A percentile compares a stretch with the other conserved stretches of the same genome.
These are phyloP conservation scores for Zymoseptoria passerinii DNA, from an alignment of 2,329 filamentous ascomycete genomes.

Conservation along the genomic window DNA sequence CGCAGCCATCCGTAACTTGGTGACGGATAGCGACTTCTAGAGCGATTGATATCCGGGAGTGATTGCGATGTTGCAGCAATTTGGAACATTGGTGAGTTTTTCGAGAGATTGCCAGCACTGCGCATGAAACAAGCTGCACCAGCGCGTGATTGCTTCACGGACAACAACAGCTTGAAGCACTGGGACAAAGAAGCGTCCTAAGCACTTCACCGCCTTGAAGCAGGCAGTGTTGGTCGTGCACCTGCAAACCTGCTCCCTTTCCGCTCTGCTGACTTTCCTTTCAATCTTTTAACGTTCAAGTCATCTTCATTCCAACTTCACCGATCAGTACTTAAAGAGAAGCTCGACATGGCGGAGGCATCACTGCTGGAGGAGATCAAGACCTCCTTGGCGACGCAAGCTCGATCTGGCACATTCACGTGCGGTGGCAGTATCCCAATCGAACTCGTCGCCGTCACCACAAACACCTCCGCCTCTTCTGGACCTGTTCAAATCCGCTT, in stretches of 20 bases:
- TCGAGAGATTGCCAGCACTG: neutral
- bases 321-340: neutral
- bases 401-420: slow-evolving; percentile 4
- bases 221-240: too few relatives aligned
- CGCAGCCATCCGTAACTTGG: neutral
- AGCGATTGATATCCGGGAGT: neutral
- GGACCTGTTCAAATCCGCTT: slow-evolving; percentile 4
- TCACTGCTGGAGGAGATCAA: slow-evolving; percentile 1
- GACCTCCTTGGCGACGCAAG: slow-evolving; percentile 1
- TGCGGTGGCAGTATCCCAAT: slow-evolving; percentile 3
- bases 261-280: too few relatives aligned
- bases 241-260: too few relatives aligned
- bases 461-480: neutral
- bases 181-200: neutral
- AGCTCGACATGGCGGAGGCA: neutral
- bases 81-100: neutral
- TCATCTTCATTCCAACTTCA: neutral
- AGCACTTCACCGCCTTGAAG: neutral
- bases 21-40: neutral
- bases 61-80: neutral
- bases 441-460: neutral
- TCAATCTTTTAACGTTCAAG: neutral
- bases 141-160: neutral
- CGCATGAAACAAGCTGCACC: neutral
- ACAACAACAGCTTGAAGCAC: neutral